Base-by-base conservation (phyloP, 441 rosid genomes). In the Eruca vesicaria region DNA sequence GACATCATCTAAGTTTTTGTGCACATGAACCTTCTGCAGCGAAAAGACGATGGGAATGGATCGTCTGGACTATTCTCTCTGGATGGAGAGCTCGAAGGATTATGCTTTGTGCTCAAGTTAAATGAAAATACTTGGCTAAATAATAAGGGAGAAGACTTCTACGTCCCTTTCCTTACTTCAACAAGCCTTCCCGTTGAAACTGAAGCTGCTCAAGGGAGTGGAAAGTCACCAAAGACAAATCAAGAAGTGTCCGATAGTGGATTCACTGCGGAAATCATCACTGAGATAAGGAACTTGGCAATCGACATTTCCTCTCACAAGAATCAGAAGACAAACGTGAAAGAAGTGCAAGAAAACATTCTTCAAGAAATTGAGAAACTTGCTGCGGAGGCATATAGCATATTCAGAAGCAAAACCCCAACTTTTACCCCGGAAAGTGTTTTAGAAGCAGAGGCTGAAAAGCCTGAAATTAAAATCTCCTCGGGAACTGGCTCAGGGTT, bases 331-430 rank as follows among this genome's bases (percentile, higher is more conserved):
- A 82, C 76, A 18, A 86, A 91, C 78, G 86, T 81, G 52, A 95
- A 87, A 84, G 95, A 85, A 84, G 88, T 79, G 73, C 93, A 95
- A 59, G 90, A 85, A 85, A 88, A 82, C 75, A 93, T 95, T 86
- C 97, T 95, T 68, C 91, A 86, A 72, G 98, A 95, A 79, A 95
- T 95, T 69, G 99, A 95, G 84, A 92, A 89, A 80, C 85, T 95
- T 85, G 99, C 99, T 75, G 97, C 99, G 18, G 98, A 95, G 86
- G 99, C 99, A 56, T 95, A 95, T 76, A 87, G 95, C 77, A 95
- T 95, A 67, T 95, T 92, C 83, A 84, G 97, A 84, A 89, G 87
- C 80, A 82, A 96, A 3, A 28, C 66, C 73, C 88, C 93, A 64
- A 74, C 91, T 72, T 91, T 85, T 80, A 28, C 81, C 0, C 98